A percentile compares a stretch with the other conserved stretches of the same genome.
These are phyloP conservation scores for Quercus cerris DNA, from an alignment of 306 rosid genomes.

Conservation along the genomic window DNA sequence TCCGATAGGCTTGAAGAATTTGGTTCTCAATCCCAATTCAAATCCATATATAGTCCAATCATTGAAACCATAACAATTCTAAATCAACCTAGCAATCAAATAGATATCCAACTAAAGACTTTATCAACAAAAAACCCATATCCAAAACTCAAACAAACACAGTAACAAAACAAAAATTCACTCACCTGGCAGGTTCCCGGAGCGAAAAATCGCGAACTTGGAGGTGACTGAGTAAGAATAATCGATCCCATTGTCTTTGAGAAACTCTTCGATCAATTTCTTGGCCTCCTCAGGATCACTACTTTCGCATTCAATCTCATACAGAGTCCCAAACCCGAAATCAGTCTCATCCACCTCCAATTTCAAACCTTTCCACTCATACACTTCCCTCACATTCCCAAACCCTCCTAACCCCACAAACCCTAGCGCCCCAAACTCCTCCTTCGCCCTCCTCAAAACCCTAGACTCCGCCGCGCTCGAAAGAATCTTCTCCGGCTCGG, in stretches of 20 bases:
- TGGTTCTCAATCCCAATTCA: not conserved
- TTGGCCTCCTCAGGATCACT: slow-evolving; percentile 69
- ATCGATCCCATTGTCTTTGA: slow-evolving; percentile 60
- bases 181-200: slow-evolving; percentile 37
- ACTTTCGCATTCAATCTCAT: slow-evolving; percentile 91
- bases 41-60: not conserved
- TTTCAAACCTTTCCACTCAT: slow-evolving; percentile 82
- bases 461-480: slow-evolving; percentile 50
- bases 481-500: slow-evolving; percentile 49
- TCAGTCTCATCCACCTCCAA: slow-evolving; percentile 86
- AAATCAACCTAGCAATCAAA: not conserved
- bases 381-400: slow-evolving; percentile 71
- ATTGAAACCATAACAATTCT: not conserved
- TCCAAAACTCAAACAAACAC: not conserved
- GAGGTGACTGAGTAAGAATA: slow-evolving; percentile 60
- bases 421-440: slow-evolving; percentile 65
- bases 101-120: not conserved
- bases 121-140: not conserved
- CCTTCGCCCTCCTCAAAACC: slow-evolving; percentile 66
- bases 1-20: no score
- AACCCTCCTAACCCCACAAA: slow-evolving; percentile 80
- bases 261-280: slow-evolving; percentile 53
- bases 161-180: not conserved
- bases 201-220: slow-evolving; percentile 65
- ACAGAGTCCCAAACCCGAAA: slow-evolving; percentile 66